Evolutionary conservation across 148 eudicot species (phyloP).

Genomic region (Spergularia marina): DNA sequence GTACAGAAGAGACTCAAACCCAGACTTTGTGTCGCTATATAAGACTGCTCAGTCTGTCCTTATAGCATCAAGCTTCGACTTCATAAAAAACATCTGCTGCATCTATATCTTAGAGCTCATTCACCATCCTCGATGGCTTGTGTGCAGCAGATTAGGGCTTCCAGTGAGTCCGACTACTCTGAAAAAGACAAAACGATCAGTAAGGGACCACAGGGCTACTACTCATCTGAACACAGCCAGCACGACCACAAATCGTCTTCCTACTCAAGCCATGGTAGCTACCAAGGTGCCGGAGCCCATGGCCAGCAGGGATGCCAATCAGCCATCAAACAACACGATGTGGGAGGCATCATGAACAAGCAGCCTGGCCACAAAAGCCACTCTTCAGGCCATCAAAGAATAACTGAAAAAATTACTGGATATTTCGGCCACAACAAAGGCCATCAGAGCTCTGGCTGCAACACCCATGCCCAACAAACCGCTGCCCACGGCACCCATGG

Average conservation of each 20-base stretch:
- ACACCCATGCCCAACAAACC: conserved; percentile 11
- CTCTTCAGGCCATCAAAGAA: conserved; percentile 10
- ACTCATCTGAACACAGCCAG: conserved; percentile 13
- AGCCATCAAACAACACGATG: conserved; percentile 8
- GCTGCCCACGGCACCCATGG: neutral
- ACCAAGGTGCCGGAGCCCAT: conserved; percentile 3
- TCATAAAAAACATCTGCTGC: neutral
- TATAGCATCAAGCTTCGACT: conserved; percentile 20
- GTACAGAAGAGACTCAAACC: neutral
- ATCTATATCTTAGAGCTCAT: neutral
- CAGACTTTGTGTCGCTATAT: conserved; percentile 14
- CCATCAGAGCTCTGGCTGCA: conserved; percentile 15
- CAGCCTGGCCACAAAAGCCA: conserved; percentile 5
- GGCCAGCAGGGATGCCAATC: conserved; percentile 1
- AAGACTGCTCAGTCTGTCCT: neutral
- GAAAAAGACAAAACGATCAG: neutral
- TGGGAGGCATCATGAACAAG: neutral
- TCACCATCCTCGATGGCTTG: conserved; percentile 25
- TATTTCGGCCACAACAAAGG: conserved; percentile 1
- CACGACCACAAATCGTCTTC: conserved; percentile 12
- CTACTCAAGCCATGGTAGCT: conserved; percentile 14
- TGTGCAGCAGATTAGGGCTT: conserved; percentile 20
- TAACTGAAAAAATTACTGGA: conserved; percentile 15
- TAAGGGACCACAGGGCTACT: conserved; percentile 2
- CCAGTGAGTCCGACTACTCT: conserved; percentile 25